Base-by-base conservation (phyloP, 2,329 filamentous ascomycete genomes). In the Cladophialophora carrionii region DNA sequence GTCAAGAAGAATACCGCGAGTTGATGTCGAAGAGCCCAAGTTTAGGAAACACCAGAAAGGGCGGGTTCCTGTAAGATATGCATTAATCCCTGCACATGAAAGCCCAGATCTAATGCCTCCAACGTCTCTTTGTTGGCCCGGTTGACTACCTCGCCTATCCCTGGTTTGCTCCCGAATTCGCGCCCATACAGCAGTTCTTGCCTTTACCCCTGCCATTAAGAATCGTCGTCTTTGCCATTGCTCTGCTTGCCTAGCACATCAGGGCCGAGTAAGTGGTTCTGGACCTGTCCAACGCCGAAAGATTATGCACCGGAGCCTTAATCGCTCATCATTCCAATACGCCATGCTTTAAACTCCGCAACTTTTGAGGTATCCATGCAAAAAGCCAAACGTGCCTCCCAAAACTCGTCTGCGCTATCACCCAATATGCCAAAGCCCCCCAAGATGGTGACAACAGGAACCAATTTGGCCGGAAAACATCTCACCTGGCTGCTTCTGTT, bases 1-100 rank as follows among this genome's bases (percentile, higher is more conserved):
- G 90, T 93, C 73, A 88, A 90, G 79, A 78, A 90, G 77, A 89
- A 89, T 74, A 85, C 90, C 73, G 88, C 74, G 49, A 59, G 48
- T n/a, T 62, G 26, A 31, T 17, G 20, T 32, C 14, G 43, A 32
- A 51, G 22, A 17, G 6, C 22, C 8, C 34, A 41, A 41, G 14
- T 12, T 41, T n/a, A 14, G 37, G n/a, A n/a, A 20, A 14, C 2
- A 7, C 4, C 17, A 43, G 37, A 43, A 43, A 7, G 37, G 22
- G 26, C 3, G 17, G 29, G 17, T 54, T 10, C 7, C 24, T 34
- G 20, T 37, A 46, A 41, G 20, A 22, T 54, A 54, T 51, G 22
- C 22, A 20, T 14, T 51, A 14, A 24, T 51, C 9, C 24, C 9
- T 43, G 10, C n/a, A 12, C 10, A 43, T 12, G 12, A 43, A 43